These are phyloP conservation scores for Lactifluus pinguis DNA, from an alignment of 768 basidiomycete genomes.

Conservation along the genomic window DNA sequence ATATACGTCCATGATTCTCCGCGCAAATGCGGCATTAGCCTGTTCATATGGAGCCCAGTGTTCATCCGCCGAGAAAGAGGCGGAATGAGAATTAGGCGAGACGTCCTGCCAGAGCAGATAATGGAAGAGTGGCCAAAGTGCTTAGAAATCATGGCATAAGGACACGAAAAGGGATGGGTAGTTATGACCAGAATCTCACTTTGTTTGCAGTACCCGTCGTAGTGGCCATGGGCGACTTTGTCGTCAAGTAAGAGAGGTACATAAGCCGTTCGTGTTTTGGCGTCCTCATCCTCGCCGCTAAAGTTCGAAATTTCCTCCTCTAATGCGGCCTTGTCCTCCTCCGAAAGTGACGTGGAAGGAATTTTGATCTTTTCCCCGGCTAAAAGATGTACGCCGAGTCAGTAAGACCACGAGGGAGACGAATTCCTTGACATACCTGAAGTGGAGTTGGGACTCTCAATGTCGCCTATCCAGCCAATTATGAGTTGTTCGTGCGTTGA, in stretches of 20 bases:
- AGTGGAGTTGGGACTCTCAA: constrained; percentile 37
- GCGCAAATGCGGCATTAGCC: constrained; percentile 80
- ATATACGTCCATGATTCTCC: constrained; percentile 65
- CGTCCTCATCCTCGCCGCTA: constrained; percentile 48
- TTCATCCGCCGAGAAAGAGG: constrained; percentile 58
- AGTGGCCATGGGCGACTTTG: constrained; percentile 84
- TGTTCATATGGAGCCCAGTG: constrained; percentile 75
- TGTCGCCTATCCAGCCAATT: constrained; percentile 91
- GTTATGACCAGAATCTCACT: constrained; percentile 44
- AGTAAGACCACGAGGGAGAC: not conserved
- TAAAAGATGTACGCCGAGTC: not conserved
- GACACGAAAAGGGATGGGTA: not conserved
- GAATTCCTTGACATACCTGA: constrained; percentile 17
- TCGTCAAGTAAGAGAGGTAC: constrained; percentile 90
- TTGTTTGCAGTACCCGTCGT: constrained; percentile 97
- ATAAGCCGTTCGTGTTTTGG: constrained; percentile 56
- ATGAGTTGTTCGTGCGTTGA: constrained; percentile 84
- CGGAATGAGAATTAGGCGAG: constrained; percentile 63
- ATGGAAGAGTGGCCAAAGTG: constrained; percentile 96
- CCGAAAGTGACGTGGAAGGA: constrained; percentile 41
- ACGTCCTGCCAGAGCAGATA: constrained; percentile 98
- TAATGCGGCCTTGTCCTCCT: constrained; percentile 56
- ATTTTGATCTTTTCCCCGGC: constrained; percentile 31
- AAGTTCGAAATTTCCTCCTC: constrained; percentile 58
- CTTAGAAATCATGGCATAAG: constrained; percentile 31